Base-by-base conservation (phyloP, 768 basidiomycete species). In the Holtermanniella nyarrowii region DNA sequence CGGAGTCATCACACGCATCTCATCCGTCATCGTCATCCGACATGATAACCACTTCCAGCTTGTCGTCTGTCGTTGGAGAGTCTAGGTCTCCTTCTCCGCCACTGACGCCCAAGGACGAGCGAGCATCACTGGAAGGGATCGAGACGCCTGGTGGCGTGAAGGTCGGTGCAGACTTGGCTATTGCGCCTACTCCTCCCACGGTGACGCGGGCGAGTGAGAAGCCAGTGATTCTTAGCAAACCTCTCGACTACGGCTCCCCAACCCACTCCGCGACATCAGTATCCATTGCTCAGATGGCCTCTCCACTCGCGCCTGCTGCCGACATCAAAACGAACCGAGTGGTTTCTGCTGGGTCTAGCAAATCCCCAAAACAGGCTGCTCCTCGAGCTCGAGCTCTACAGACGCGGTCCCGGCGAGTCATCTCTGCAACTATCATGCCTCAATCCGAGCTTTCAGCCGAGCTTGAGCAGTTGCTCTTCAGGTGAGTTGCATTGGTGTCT, bases 21-120 rank as follows among this genome's bases (percentile, higher is more conserved):
- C 31, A 43, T 39, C 44, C 54, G 1, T 55, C 55, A 16, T 62
- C 61, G 0, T 56, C 52, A 0, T 61, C 58, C 48, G 63, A 68
- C 46, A 59, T 52, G n/a, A 54, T 58, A 22, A 68, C 66, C 7
- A 63, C 63, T 22, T 65, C 63, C 5, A 54, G 61, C 26, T 57
- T 59, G 0, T 54, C 55, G 14, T 62, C 62, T 5, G 57, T 52
- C 14, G 52, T 62, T 40, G 65, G 59, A 21, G 31, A 37, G 7
- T 58, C 63, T 13, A 42, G 61, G 12, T 57, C 66, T 11, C 66
- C 65, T 21, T 62, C 65, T 2, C 65, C 63, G 20, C 65, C 65
- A 12, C 50, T 40, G 2, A 67, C 65, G 23, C 65, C 65, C 0
- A 51, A 55, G 24, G 57, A 64, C 21, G 46, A 48, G 24, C 25